Evolutionary conservation across 805 yeast genomes (phyloP).

Genomic region (Blastobotrys americana): DNA sequence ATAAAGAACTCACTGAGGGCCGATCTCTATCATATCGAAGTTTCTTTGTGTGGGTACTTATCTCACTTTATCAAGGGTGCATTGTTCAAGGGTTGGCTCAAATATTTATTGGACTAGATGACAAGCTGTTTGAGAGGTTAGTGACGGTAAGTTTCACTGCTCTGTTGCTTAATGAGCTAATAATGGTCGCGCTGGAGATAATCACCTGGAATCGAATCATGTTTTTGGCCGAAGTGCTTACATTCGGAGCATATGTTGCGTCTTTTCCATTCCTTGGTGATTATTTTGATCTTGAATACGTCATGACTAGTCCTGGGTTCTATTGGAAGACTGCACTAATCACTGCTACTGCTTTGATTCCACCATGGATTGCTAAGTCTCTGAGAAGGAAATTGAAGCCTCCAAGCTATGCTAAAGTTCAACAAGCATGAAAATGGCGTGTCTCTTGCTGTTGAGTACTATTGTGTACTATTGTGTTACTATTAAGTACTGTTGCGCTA

Average conservation of each 20-base stretch:
- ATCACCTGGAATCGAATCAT: constrained; percentile 84
- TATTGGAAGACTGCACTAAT: constrained; percentile 64
- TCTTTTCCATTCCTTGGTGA: constrained; percentile 81
- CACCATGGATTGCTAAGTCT: constrained; percentile 81
- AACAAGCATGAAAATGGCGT: no score
- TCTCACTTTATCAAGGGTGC: constrained; percentile 86
- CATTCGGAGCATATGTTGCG: constrained; percentile 57
- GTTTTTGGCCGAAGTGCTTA: constrained; percentile 64
- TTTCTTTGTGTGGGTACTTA: constrained; percentile 83
- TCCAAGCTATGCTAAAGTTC: constrained; percentile 95
- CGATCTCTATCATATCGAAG: constrained; percentile 78
- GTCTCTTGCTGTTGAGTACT: no score
- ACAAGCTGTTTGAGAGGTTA: constrained; percentile 54
- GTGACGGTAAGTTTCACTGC: constrained; percentile 84
- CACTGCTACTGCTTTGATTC: constrained; percentile 64
- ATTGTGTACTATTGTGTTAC: no score
- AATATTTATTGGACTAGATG: constrained; percentile 54
- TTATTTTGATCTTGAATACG: constrained; percentile 70
- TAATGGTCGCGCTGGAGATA: constrained; percentile 89
- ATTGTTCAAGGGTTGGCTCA: constrained; percentile 81
- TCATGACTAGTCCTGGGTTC: constrained; percentile 46
- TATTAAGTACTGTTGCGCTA: no score
- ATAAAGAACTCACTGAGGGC: constrained; percentile 86
- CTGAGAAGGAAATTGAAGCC: constrained; percentile 74
- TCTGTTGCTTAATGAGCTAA: constrained; percentile 72